phyloP scores from a whole-genome alignment of 306 rosid species.

The barrel medic (Medicago truncatula) region DNA sequence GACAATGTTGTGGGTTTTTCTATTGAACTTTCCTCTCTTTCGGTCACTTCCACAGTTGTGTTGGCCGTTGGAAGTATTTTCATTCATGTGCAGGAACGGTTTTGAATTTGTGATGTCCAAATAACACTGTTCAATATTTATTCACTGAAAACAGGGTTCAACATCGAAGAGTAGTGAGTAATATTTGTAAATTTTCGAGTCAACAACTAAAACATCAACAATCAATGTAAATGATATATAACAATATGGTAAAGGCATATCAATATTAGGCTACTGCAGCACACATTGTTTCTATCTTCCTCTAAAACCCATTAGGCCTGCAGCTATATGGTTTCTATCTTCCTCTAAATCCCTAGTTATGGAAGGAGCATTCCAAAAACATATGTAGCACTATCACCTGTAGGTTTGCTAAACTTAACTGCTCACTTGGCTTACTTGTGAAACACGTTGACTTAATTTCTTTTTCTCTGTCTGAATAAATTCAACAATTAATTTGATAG shows the following conservation, averaged over 20 bases:
- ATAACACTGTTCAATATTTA: background rate
- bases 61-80: too few species aligned
- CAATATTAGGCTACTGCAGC: constrained; percentile 20
- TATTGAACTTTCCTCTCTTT: too few species aligned
- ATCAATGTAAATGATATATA: background rate
- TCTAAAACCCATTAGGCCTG: constrained; percentile 7
- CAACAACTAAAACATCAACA: constrained; percentile 31
- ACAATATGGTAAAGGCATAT: constrained; percentile 10
- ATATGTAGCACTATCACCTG: constrained; percentile 29
- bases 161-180: background rate
- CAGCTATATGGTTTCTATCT: constrained; percentile 23
- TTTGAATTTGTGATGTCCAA: background rate
- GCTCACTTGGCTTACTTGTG: constrained; percentile 38
- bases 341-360: constrained; percentile 2
- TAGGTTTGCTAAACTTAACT: constrained; percentile 29
- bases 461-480: constrained; percentile 57
- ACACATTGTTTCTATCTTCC: constrained; percentile 7
- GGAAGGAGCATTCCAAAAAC: constrained; percentile 35
- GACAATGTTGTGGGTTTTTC: too few species aligned
- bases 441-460: constrained; percentile 43
- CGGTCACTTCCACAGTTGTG: too few species aligned
- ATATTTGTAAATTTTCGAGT: background rate
- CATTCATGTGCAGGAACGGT: background rate
- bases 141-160: constrained; percentile 7
- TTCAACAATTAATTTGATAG: constrained; percentile 63